Percentiles rank a stretch among this genome's conserved stretches.
Evolutionary conservation across 352 stramenopile species (phyloP).

Genomic region (Poterioochromonas sp.): DNA sequence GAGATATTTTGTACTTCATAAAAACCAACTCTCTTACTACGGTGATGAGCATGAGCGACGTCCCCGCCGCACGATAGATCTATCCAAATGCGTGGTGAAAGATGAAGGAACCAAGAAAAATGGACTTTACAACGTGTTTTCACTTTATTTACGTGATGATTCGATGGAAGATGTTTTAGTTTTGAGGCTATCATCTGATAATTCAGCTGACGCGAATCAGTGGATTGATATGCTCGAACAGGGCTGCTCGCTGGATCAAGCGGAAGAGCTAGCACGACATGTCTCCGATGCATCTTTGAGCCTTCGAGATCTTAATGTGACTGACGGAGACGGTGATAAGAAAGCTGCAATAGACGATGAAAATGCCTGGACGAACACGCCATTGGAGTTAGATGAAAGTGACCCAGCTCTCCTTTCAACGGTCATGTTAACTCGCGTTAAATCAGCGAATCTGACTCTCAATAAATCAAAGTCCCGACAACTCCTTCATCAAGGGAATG

Average conservation of each 20-base stretch:
- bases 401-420: neutral
- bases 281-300: neutral
- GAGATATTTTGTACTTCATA: conserved; percentile 33
- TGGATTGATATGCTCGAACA: conserved; percentile 33
- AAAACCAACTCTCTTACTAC: conserved; percentile 16
- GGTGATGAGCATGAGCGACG: neutral
- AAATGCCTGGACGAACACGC: neutral
- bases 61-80: conserved; percentile 23
- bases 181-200: conserved; percentile 24
- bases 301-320: too few species aligned
- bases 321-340: neutral
- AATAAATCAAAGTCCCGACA: conserved; percentile 3
- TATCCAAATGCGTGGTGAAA: conserved; percentile 25
- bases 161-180: neutral
- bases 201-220: conserved; percentile 3
- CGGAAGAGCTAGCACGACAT: neutral
- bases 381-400: neutral
- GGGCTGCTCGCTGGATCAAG: conserved; percentile 6
- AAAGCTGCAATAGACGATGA: neutral
- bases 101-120: conserved; percentile 35
- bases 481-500: too few species aligned
- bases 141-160: conserved; percentile 17
- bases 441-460: neutral
- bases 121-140: conserved; percentile 15
- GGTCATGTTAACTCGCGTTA: neutral